These are phyloP conservation scores for Mortierella sp. DNA, from an alignment of 371 early-diverging fungal species.

Conservation along the genomic window DNA sequence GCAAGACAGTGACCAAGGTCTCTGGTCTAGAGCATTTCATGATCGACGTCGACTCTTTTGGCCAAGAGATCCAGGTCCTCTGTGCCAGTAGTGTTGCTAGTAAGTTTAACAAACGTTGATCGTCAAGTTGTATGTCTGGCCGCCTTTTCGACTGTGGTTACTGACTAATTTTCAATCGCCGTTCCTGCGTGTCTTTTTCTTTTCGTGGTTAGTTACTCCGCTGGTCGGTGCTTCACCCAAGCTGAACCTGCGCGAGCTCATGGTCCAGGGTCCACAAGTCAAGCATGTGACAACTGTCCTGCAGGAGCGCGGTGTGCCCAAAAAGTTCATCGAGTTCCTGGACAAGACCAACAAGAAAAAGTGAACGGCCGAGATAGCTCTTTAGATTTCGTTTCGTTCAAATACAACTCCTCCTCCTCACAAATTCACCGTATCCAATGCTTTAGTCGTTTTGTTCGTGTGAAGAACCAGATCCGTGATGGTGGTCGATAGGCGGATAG, in stretches of 20 bases:
- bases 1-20: slow-evolving; percentile 75
- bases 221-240: slow-evolving; percentile 72
- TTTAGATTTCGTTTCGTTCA: neutral
- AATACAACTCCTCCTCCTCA: neutral
- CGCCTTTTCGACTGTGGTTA: neutral
- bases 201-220: slow-evolving; percentile 61
- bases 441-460: too few species aligned
- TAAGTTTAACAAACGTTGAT: slow-evolving; percentile 40
- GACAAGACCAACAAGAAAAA: slow-evolving; percentile 69
- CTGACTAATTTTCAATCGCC: neutral
- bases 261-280: slow-evolving; percentile 83
- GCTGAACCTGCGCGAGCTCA: slow-evolving; percentile 72
- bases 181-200: neutral
- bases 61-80: slow-evolving; percentile 69
- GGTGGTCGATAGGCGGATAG: too few species aligned
- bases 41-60: slow-evolving; percentile 73
- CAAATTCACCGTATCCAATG: too few species aligned
- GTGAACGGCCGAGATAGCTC: neutral
- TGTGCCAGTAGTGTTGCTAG: slow-evolving; percentile 80
- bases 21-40: slow-evolving; percentile 73
- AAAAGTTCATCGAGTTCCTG: slow-evolving; percentile 65
- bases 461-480: neutral
- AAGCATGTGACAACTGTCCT: slow-evolving; percentile 67
- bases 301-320: slow-evolving; percentile 68
- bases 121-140: neutral